These are phyloP conservation scores for Torulaspora microellipsoides DNA, from an alignment of 805 yeast genomes.

Conservation along the genomic window DNA sequence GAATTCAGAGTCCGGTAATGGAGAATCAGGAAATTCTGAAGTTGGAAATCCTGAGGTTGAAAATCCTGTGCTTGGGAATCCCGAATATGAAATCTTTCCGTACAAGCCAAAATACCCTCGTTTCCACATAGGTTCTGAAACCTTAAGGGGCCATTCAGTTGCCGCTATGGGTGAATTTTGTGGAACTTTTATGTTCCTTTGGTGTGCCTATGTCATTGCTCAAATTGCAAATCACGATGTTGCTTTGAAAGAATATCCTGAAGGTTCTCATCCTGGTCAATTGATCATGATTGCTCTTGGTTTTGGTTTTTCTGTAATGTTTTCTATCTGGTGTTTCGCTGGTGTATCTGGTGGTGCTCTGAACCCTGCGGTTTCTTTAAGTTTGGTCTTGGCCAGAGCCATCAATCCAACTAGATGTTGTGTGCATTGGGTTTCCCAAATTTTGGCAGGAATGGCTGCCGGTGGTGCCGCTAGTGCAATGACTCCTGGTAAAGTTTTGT, in stretches of 20 bases:
- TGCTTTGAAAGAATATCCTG: slow-evolving; percentile 19
- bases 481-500: slow-evolving; percentile 75
- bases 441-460: slow-evolving; percentile 86
- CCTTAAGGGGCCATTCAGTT: slow-evolving; percentile 54
- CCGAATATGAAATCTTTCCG: slow-evolving; percentile 7
- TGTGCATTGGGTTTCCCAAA: slow-evolving; percentile 61
- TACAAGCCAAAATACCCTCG: slow-evolving; percentile 22
- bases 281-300: slow-evolving; percentile 78
- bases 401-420: slow-evolving; percentile 67
- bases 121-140: slow-evolving; percentile 39
- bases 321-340: slow-evolving; percentile 37
- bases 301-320: slow-evolving; percentile 79
- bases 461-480: slow-evolving; percentile 83
- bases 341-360: slow-evolving; percentile 83
- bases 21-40: not conserved
- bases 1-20: not conserved
- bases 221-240: slow-evolving; percentile 70
- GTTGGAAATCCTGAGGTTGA: not conserved
- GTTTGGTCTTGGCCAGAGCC: slow-evolving; percentile 68
- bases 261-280: slow-evolving; percentile 60
- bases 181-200: slow-evolving; percentile 80
- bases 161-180: slow-evolving; percentile 77
- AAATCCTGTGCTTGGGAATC: not conserved
- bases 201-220: slow-evolving; percentile 79
- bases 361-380: slow-evolving; percentile 82